Evolutionary conservation across 1,284 basidiomycete species (phyloP), one percentile per base, ranked within the genome.

Genomic region (Cryptococcus neoformans): DNA sequence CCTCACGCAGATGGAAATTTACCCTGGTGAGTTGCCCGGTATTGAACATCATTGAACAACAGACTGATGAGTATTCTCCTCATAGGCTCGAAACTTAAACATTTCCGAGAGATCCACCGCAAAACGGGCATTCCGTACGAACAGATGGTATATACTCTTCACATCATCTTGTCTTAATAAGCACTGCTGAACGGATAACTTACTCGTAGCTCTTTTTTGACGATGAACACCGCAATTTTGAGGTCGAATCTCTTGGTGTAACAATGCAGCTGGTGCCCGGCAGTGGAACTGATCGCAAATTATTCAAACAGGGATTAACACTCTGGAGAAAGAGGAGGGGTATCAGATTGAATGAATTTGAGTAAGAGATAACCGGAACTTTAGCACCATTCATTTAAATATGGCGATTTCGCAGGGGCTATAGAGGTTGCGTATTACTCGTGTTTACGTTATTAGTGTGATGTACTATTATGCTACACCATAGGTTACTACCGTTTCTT

Each of bases 81-180:
- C 28, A 28, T 59, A 86, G 87, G 86, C n/a, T 89, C 89, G 12
- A 92, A 93, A 75, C 76, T 90, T 16, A 81, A 81, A 6, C 92
- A 94, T 68, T 94, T 94, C 79, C 84, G 83, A 70, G 81, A 83
- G 55, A 72, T 93, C 47, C 87, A 90, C 70, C 79, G 85, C 60
- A 84, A 85, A 66, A 94, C 90, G 0, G 87, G 86, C 0, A 85
- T 94, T 51, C 85, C 89, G 0, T 93, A 90, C 68, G 82, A 83
- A 4, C 86, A 92, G 64, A 93, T 92, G 91, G 88, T 88, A 51
- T 17, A 47, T 14, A 17, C 10, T 16, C 45, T 7, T 39, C 14
- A 14, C 46, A 16, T 28, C 17, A 14, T 16, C 37, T 28, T 35
- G 9, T 17, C 44, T 38, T 53, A n/a, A 16, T 6, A 36, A 36